Base-by-base conservation (phyloP, 2,329 filamentous ascomycete genomes). In the Tolypocladium inflatum region DNA sequence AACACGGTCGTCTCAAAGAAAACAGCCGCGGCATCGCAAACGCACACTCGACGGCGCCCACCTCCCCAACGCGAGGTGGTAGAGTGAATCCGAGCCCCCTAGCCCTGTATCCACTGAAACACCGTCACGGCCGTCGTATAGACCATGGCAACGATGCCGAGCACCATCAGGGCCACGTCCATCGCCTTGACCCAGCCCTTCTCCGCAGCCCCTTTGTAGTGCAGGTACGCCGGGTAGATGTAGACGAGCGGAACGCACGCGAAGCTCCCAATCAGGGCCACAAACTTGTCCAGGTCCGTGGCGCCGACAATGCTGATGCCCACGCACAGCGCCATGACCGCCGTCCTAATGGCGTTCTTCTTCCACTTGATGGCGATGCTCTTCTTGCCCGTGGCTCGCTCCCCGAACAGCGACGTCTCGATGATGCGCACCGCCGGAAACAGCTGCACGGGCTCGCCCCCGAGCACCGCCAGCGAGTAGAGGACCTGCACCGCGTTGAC, bases 161-260 rank as follows among this genome's bases (percentile, higher is more conserved):
- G 63, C 1, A 77, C 69, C 73, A 90, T 86, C 67, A 91, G 78
- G 1, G 74, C 67, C 5, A 88, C 60, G 66, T 91, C 88, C 5
- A 82, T 76, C 2, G 71, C 68, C 72, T 85, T 89, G 35, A 74
- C 79, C 67, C 71, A 74, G 38, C 68, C 71, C n/a, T 77, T 80
- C 54, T 78, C 75, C 8, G 87, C 88, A 4, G 87, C 78, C 5
- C 84, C 87, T 65, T 79, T 84, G 71, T 84, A 87, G 69, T 91
- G 88, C 66, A 91, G 67, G 61, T 80, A 85, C 0, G 88, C 81
- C 50, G 89, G 88, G 67, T 90, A 91, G 59, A 91, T 88, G 71
- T 90, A 91, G 13, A 91, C 87, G 62, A 91, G 71, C 17, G 88
- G 88, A 57, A 91, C 85, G 64, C 88, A 91, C 2, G 87, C 87